Evolutionary conservation across 192 early-diverging fungal genomes (phyloP).

Genomic region (Endogone sp.): DNA sequence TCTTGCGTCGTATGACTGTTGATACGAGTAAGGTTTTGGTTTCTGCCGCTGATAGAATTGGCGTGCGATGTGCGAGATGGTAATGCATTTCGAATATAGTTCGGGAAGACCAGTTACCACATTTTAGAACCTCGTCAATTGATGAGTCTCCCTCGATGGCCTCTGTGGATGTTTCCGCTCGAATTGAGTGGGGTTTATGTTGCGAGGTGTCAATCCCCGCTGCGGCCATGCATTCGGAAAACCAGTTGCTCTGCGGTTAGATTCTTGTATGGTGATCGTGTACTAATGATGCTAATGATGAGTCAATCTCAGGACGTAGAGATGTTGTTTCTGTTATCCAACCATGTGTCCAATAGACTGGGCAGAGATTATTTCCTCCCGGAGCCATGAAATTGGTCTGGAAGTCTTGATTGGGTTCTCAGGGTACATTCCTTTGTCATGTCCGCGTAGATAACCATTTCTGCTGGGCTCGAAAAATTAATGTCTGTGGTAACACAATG

Average conservation of each 20-base stretch:
- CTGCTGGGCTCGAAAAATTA: too few species aligned
- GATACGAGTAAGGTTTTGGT: too few species aligned
- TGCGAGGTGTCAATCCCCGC: conserved; percentile 1
- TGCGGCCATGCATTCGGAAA: not conserved
- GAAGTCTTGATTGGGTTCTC: not conserved
- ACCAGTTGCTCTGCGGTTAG: conserved; percentile 4
- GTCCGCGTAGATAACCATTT: not conserved
- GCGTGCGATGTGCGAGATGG: too few species aligned
- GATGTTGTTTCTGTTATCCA: not conserved
- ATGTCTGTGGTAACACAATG: too few species aligned
- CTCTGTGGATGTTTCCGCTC: not conserved
- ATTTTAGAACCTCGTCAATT: conserved; percentile 6
- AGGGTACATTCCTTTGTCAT: not conserved
- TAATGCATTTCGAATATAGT: too few species aligned
- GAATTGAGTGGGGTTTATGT: conserved; percentile 1
- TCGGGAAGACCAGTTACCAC: conserved; percentile 1
- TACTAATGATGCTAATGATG: not conserved
- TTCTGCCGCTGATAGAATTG: too few species aligned
- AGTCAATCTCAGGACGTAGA: not conserved
- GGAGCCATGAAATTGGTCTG: not conserved
- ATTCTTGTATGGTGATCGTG: not conserved
- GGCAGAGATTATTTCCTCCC: conserved; percentile 3
- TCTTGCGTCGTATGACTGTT: too few species aligned
- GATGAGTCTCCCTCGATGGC: not conserved
- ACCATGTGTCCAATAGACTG: not conserved